These are phyloP conservation scores for Manihot esculenta DNA, from an alignment of 441 rosid species.

Conservation along the genomic window DNA sequence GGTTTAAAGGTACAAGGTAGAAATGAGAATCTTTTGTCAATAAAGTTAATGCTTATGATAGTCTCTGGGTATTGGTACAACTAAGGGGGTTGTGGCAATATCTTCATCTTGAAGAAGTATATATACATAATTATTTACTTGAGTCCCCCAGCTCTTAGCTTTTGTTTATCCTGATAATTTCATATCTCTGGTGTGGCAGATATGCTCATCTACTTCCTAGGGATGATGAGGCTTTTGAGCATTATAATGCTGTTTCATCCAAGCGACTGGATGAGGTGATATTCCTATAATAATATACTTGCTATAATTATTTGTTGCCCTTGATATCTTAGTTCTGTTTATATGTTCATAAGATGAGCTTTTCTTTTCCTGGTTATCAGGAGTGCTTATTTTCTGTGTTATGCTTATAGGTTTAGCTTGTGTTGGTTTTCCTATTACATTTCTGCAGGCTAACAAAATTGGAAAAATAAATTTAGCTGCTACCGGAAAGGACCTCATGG, in stretches of 20 bases:
- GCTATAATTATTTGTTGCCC: conserved; percentile 1
- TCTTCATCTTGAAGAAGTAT: background rate
- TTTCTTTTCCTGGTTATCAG: background rate
- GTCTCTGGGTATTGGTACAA: no score
- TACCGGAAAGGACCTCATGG: conserved; percentile 99
- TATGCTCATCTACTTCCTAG: conserved; percentile 94
- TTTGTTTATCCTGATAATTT: conserved; percentile 1
- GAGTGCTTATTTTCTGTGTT: background rate
- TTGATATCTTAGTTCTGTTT: background rate
- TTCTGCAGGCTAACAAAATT: conserved; percentile 90
- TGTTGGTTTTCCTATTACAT: conserved; percentile 1
- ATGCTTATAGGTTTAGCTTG: background rate
- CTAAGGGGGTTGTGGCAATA: background rate
- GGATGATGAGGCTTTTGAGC: conserved; percentile 90
- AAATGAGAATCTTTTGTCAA: background rate
- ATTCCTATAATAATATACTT: background rate
- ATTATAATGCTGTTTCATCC: conserved; percentile 63
- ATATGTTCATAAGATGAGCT: background rate
- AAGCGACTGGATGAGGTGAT: conserved; percentile 97
- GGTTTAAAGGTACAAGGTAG: background rate
- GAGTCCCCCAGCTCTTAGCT: background rate
- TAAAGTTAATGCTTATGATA: no score
- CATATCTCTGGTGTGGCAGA: conserved; percentile 44
- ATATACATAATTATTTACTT: background rate
- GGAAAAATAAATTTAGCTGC: conserved; percentile 99